Percentiles rank a stretch among this genome's conserved stretches.
phyloP scores from a whole-genome alignment of 2,329 filamentous ascomycete species.

The Sphaerulina populicola region DNA sequence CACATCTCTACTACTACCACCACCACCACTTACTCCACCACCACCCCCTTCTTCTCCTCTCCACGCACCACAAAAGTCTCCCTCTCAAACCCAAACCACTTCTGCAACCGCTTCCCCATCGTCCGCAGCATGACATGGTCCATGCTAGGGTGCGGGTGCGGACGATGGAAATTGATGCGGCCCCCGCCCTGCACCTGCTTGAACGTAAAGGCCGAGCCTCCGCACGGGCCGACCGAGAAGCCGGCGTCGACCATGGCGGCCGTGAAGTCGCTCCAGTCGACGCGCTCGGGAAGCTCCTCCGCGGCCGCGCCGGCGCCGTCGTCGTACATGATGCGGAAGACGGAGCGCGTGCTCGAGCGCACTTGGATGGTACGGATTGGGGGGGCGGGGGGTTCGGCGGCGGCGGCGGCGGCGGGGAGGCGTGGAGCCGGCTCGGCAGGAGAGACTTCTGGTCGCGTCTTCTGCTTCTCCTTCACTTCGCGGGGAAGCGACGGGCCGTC shows the following conservation, averaged over 20 bases:
- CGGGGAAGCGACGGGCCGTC: not conserved
- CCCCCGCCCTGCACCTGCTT: not conserved
- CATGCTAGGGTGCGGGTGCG: conserved; percentile 26
- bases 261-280: conserved; percentile 15
- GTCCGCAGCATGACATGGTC: conserved; percentile 25
- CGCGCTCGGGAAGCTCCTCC: not conserved
- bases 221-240: conserved; percentile 12
- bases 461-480: not conserved
- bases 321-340: conserved; percentile 5
- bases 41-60: not conserved
- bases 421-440: not conserved
- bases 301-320: not conserved
- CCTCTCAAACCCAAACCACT: conserved; percentile 27
- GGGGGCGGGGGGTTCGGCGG: not conserved
- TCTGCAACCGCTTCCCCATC: conserved; percentile 26
- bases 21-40: too few relatives aligned
- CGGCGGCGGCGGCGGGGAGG: not conserved
- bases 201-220: conserved; percentile 18
- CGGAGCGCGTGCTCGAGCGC: not conserved
- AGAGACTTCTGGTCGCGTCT: conserved; percentile 1
- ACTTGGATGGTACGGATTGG: conserved; percentile 1
- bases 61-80: conserved; percentile 18
- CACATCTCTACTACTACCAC: too few relatives aligned
- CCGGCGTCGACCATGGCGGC: conserved; percentile 17
- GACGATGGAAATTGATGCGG: conserved; percentile 25